phyloP scores from a whole-genome alignment of 140 eudicot genomes.

The Flaveria floridana region DNA sequence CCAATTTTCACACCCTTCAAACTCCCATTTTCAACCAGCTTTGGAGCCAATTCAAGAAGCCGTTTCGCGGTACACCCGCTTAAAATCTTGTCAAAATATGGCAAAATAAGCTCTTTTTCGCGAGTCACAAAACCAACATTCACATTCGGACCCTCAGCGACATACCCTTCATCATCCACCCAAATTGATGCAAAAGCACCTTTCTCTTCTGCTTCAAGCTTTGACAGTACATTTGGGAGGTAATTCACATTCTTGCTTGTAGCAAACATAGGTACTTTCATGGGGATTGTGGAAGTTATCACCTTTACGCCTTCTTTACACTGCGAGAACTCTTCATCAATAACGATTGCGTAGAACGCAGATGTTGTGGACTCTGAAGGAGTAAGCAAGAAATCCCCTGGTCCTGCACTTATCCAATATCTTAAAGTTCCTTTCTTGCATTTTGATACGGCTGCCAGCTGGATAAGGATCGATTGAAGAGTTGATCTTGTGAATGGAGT shows the following conservation, averaged over 20 bases:
- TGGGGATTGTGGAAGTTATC: conserved; percentile 77
- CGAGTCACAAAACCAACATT: conserved; percentile 74
- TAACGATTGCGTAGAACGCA: conserved; percentile 86
- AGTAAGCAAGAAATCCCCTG: conserved; percentile 83
- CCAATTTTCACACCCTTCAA: conserved; percentile 59
- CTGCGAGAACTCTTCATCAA: conserved; percentile 62
- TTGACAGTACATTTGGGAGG: conserved; percentile 82
- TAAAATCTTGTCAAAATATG: conserved; percentile 71
- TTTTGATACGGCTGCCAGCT: conserved; percentile 60
- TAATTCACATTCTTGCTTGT: conserved; percentile 89
- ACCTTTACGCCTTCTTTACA: conserved; percentile 77
- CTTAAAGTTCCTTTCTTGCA: conserved; percentile 80
- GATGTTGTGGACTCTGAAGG: conserved; percentile 60
- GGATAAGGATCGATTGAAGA: conserved; percentile 72
- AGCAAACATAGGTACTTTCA: conserved; percentile 77
- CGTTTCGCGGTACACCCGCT: conserved; percentile 88
- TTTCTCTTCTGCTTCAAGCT: conserved; percentile 81
- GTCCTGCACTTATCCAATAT: conserved; percentile 88
- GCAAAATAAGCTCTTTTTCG: conserved; percentile 76
- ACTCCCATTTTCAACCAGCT: conserved; percentile 64
- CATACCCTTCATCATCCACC: conserved; percentile 77
- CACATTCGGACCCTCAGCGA: conserved; percentile 94
- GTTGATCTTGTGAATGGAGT: conserved; percentile 63
- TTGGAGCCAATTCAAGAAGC: conserved; percentile 73
- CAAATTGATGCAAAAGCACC: conserved; percentile 84